phyloP scores from a whole-genome alignment of 495 filamentous ascomycete genomes.

The Baudoinia panamericana region DNA sequence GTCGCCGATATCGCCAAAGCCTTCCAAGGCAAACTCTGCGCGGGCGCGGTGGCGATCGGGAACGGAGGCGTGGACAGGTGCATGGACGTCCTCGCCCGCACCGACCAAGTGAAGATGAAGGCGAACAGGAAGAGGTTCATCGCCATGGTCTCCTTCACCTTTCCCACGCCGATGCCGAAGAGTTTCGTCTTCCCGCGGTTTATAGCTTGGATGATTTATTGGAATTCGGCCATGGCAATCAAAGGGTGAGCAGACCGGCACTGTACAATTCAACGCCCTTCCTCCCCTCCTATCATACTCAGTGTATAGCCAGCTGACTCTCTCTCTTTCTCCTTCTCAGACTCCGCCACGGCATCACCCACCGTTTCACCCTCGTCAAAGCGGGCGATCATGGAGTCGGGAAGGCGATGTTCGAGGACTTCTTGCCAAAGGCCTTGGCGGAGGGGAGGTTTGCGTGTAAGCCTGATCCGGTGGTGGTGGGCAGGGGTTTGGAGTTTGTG shows the following conservation, averaged over 20 bases:
- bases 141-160: neutral
- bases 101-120: too few species aligned
- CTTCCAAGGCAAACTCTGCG: slow-evolving; percentile 17
- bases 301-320: too few species aligned
- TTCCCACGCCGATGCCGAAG: too few species aligned
- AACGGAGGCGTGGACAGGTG: neutral
- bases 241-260: neutral
- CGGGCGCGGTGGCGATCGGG: neutral
- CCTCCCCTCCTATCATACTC: too few species aligned
- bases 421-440: slow-evolving; percentile 10
- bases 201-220: neutral
- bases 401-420: slow-evolving; percentile 18
- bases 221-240: neutral
- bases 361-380: neutral
- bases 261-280: too few species aligned
- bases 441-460: slow-evolving; percentile 3
- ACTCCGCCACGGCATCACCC: too few species aligned
- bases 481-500: slow-evolving; percentile 8
- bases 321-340: too few species aligned
- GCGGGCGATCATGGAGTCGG: slow-evolving; percentile 14
- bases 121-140: neutral
- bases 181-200: neutral
- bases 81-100: neutral
- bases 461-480: slow-evolving; percentile 19
- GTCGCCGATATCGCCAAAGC: slow-evolving; percentile 19